A percentile compares a stretch with the other conserved stretches of the same genome.
phyloP scores from a whole-genome alignment of 257 asterid genomes.

The Salvia rosmarinus region DNA sequence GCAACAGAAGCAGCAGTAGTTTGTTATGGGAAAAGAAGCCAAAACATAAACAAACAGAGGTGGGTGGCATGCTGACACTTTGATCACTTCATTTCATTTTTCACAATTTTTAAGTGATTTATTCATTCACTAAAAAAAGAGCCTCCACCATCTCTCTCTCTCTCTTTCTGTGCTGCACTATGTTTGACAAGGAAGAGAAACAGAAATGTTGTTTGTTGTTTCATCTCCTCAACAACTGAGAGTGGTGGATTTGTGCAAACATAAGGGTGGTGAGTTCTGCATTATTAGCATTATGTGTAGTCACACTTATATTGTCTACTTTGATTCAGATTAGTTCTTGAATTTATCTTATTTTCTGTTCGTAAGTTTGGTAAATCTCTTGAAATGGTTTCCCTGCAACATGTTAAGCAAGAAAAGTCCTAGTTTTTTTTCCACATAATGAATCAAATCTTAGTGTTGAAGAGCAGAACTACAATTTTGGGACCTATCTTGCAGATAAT shows the following conservation, averaged over 20 bases:
- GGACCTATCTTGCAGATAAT: background rate
- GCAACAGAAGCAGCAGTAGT: conserved; percentile 22
- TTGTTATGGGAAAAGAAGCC: conserved; percentile 26
- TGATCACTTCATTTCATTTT: conserved; percentile 11
- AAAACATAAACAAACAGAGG: conserved; percentile 40
- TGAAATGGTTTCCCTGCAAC: background rate
- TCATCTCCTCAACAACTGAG: conserved; percentile 28
- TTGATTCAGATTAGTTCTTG: background rate
- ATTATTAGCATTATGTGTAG: conserved; percentile 18
- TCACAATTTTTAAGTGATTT: background rate
- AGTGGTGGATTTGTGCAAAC: conserved; percentile 14
- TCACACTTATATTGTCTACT: no score
- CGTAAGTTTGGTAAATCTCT: background rate
- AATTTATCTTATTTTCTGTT: background rate
- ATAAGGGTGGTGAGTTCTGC: background rate
- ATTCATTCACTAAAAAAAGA: background rate
- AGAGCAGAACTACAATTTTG: background rate
- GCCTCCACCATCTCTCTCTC: conserved; percentile 23
- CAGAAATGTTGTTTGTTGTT: conserved; percentile 36
- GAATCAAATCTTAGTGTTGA: background rate
- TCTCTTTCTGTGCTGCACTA: background rate
- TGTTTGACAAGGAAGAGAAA: conserved; percentile 4
- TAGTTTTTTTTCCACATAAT: background rate
- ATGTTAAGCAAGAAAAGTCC: background rate
- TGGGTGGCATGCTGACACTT: conserved; percentile 39